These are phyloP conservation scores for Apocynum venetum DNA, from an alignment of 257 asterid genomes.

Conservation along the genomic window DNA sequence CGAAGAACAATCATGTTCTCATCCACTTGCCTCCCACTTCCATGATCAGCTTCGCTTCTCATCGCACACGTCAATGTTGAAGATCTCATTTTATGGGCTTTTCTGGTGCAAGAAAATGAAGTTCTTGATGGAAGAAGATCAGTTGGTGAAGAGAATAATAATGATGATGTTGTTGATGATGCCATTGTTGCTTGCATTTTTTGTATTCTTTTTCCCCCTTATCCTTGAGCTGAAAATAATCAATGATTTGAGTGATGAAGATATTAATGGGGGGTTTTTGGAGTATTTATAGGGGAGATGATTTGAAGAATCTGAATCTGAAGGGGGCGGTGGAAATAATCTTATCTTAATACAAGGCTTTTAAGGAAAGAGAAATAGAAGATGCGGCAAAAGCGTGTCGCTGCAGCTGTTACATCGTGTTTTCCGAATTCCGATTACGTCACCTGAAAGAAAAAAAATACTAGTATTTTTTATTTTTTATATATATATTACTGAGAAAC, in stretches of 20 bases:
- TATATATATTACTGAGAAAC: background rate
- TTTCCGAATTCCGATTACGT: background rate
- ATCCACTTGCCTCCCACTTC: slow-evolving; percentile 21
- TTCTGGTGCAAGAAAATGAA: background rate
- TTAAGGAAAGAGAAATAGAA: background rate
- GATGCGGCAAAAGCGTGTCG: slow-evolving; percentile 22
- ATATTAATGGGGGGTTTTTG: too few species aligned
- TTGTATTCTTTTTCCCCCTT: background rate
- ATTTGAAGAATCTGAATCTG: background rate
- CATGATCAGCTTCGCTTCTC: slow-evolving; percentile 20
- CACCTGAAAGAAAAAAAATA: too few species aligned
- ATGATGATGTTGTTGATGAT: slow-evolving; percentile 8
- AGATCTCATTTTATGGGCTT: background rate
- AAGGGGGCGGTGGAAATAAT: background rate
- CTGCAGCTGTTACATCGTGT: background rate
- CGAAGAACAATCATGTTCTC: slow-evolving; percentile 30
- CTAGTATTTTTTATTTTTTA: too few species aligned
- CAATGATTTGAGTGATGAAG: background rate
- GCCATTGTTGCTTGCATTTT: slow-evolving; percentile 15
- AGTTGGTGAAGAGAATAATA: slow-evolving; percentile 6
- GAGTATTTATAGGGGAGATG: slow-evolving; percentile 1
- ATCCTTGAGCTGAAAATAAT: too few species aligned
- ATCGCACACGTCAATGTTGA: background rate
- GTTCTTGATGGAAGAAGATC: background rate
- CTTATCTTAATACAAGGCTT: background rate